Percentiles rank a stretch among this genome's conserved stretches.
phyloP scores from a whole-genome alignment of 2,329 filamentous ascomycete species.

The Hypoxylon sp. region DNA sequence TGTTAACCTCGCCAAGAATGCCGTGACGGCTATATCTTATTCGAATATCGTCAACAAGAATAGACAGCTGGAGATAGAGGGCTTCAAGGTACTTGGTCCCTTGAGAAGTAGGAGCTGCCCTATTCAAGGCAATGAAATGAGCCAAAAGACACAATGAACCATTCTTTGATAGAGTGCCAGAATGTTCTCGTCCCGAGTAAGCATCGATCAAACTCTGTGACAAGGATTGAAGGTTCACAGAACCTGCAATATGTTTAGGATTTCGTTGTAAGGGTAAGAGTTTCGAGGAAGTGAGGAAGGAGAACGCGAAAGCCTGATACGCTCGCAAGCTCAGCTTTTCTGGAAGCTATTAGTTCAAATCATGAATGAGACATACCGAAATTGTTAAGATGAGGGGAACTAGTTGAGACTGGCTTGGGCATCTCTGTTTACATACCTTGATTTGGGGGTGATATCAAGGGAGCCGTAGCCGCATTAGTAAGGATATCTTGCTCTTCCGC shows the following conservation, averaged over 20 bases:
- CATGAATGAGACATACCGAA: not conserved
- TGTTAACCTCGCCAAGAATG: constrained; percentile 51
- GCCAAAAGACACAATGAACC: constrained; percentile 75
- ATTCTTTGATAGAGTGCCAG: constrained; percentile 54
- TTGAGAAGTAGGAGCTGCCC: constrained; percentile 51
- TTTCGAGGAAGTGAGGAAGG: constrained; percentile 52
- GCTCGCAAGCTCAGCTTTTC: constrained; percentile 30
- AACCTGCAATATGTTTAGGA: constrained; percentile 55
- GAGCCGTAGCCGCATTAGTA: constrained; percentile 47
- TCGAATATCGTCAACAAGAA: constrained; percentile 66
- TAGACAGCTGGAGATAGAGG: constrained; percentile 68
- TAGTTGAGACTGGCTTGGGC: not conserved
- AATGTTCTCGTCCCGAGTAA: constrained; percentile 51
- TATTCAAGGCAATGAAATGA: constrained; percentile 74
- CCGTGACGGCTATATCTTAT: constrained; percentile 54
- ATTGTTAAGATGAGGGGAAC: not conserved
- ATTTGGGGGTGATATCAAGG: constrained; percentile 38
- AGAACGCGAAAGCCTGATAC: constrained; percentile 53
- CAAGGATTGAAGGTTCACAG: constrained; percentile 59
- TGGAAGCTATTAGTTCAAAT: constrained; percentile 32
- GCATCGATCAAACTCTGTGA: constrained; percentile 59
- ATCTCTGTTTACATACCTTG: constrained; percentile 44
- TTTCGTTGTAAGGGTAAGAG: constrained; percentile 61
- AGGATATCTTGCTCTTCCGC: constrained; percentile 42
- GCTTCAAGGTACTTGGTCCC: constrained; percentile 62